Conservation (phyloP, 306 rosid genomes). For the Vicia villosa region DNA sequence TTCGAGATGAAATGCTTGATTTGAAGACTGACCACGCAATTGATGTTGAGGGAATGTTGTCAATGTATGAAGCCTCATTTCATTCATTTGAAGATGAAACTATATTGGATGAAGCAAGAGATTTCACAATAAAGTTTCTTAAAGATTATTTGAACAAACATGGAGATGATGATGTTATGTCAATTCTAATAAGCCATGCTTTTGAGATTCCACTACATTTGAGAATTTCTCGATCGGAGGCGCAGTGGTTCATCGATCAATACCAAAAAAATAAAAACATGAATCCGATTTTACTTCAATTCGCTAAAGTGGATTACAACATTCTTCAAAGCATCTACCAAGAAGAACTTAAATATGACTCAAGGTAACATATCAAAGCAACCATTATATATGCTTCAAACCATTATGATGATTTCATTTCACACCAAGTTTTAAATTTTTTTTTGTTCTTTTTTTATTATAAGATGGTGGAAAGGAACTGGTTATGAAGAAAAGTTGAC, state of each 20-base stretch:
- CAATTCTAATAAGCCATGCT: slow-evolving; percentile 2
- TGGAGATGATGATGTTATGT: neutral
- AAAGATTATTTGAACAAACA: neutral
- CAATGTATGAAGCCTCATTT: no score
- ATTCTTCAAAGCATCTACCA: slow-evolving; percentile 1
- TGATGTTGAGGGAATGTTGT: no score
- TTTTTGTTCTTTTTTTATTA: no score
- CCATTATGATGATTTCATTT: no score
- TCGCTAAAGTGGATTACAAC: slow-evolving; percentile 14
- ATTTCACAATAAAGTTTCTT: no score
- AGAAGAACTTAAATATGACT: neutral
- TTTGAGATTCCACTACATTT: slow-evolving; percentile 1
- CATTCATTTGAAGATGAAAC: no score
- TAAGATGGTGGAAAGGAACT: slow-evolving; percentile 13
- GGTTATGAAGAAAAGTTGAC: neutral
- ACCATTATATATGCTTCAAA: no score
- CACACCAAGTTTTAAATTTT: no score
- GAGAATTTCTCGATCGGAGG: slow-evolving; percentile 7
- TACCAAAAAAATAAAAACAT: neutral
- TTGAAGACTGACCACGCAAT: neutral
- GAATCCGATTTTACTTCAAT: neutral
- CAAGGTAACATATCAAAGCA: no score
- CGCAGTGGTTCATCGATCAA: neutral
- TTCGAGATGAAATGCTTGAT: slow-evolving; percentile 4
- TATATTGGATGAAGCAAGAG: no score